Conservation (phyloP, 176 grass and related monocot species). For the Eremochloa ophiuroides region DNA sequence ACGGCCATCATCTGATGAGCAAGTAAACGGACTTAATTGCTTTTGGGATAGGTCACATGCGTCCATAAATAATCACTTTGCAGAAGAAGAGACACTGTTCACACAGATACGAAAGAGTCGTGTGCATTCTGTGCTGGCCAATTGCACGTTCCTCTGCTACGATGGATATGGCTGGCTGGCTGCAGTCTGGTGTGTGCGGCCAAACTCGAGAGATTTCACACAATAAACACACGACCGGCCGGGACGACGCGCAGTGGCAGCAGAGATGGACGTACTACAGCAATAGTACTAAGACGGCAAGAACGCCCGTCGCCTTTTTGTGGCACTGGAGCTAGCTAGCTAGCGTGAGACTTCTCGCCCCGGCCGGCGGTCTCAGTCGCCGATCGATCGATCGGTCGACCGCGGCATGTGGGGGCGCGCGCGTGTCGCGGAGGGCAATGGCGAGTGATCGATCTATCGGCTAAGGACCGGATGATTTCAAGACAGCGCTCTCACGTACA, state of each 20-base stretch:
- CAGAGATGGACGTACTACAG: too few species aligned
- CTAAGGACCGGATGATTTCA: not conserved
- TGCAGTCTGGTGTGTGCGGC: not conserved
- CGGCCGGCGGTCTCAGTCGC: not conserved
- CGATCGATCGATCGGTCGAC: not conserved
- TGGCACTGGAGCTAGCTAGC: not conserved
- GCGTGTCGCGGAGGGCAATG: not conserved
- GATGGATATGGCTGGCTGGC: not conserved
- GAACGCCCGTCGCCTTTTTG: not conserved
- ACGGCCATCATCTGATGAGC: not conserved
- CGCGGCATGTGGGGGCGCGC: constrained; percentile 11
- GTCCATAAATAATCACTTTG: constrained; percentile 5
- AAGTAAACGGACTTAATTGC: constrained; percentile 23
- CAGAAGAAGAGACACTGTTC: constrained; percentile 2
- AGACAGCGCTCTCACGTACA: not conserved
- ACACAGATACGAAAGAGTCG: not conserved
- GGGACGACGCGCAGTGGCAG: too few species aligned
- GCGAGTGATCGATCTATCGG: not conserved
- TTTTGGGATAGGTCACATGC: constrained; percentile 8
- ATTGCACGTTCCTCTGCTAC: constrained; percentile 17
- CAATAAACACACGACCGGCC: not conserved
- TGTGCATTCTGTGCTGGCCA: not conserved
- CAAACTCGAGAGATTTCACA: not conserved
- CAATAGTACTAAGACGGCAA: not conserved
- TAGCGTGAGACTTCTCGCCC: not conserved